Conservation (phyloP, 805 yeast genomes). For the Diddensiella santjacobensis region DNA sequence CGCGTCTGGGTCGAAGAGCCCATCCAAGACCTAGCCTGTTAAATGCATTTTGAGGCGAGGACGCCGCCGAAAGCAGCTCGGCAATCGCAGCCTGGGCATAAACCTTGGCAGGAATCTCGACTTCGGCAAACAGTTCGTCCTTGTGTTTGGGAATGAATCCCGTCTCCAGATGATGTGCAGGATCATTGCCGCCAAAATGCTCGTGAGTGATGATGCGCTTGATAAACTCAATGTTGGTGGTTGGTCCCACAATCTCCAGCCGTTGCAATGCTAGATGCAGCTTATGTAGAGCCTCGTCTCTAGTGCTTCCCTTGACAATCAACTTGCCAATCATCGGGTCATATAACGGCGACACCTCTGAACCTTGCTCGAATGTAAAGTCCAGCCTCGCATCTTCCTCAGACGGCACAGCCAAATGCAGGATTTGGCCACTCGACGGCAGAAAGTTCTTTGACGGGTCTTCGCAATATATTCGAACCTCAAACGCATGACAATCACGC, state of each 20-base stretch:
- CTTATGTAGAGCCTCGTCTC: conserved; percentile 29
- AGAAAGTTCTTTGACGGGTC: conserved; percentile 32
- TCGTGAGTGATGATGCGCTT: conserved; percentile 27
- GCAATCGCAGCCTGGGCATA: conserved; percentile 32
- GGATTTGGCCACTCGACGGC: conserved; percentile 31
- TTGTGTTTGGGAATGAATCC: conserved; percentile 31
- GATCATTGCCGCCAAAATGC: conserved; percentile 29
- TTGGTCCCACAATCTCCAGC: conserved; percentile 33
- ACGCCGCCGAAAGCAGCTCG: conserved; percentile 13
- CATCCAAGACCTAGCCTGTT: neutral
- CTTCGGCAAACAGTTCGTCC: conserved; percentile 19
- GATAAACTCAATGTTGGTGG: conserved; percentile 32
- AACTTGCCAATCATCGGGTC: conserved; percentile 35
- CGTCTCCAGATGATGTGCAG: conserved; percentile 28
- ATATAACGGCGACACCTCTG: conserved; percentile 30
- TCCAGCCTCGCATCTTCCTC: conserved; percentile 30
- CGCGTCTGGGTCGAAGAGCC: neutral
- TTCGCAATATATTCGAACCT: conserved; percentile 34
- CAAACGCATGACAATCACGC: conserved; percentile 26
- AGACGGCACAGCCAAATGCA: conserved; percentile 27
- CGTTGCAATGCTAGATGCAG: conserved; percentile 29
- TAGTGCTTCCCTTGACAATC: conserved; percentile 28
- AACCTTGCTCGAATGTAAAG: conserved; percentile 28
- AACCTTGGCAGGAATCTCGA: conserved; percentile 22
- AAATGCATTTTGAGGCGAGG: neutral